phyloP scores from a whole-genome alignment of 441 rosid species.

The Hura crepitans region DNA sequence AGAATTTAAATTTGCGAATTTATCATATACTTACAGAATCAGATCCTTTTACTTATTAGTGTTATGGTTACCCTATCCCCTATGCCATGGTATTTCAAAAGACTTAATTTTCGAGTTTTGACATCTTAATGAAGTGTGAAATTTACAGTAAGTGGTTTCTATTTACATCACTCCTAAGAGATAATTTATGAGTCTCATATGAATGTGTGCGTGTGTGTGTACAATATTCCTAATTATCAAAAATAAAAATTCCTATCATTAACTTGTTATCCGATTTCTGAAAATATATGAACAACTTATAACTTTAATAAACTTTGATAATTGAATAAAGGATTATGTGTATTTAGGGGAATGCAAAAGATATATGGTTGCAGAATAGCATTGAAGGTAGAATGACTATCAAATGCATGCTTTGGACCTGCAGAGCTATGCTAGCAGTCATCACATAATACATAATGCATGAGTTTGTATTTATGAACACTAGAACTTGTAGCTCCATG shows the following conservation, averaged over 20 bases:
- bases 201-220: no score
- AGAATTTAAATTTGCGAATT: background rate
- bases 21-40: background rate
- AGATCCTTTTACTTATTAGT: background rate
- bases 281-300: background rate
- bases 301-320: background rate
- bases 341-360: background rate
- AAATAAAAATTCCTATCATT: background rate
- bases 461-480: background rate
- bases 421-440: background rate
- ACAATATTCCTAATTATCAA: background rate
- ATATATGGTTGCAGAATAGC: no score
- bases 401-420: background rate
- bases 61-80: background rate
- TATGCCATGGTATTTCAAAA: background rate
- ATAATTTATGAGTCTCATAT: no score
- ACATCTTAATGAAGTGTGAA: background rate
- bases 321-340: background rate
- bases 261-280: background rate
- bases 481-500: background rate
- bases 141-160: background rate
- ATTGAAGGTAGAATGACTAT: background rate
- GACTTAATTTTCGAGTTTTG: background rate
- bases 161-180: background rate
- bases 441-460: background rate